Conservation (phyloP, 495 filamentous ascomycete genomes). For the Patellaria atrata region DNA sequence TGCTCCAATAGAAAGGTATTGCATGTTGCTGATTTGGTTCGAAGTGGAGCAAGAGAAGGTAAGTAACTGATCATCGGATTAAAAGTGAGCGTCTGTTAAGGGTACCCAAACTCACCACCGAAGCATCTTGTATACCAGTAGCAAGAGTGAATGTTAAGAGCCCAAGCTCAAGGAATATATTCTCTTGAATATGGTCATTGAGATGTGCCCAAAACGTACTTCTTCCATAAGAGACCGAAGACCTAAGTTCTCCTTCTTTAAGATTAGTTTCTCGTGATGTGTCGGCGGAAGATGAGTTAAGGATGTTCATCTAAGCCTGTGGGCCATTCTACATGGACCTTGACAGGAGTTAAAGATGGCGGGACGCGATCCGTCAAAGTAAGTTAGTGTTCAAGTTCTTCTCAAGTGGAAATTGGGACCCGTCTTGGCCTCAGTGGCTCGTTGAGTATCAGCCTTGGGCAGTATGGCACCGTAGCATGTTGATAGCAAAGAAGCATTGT, state of each 20-base stretch:
- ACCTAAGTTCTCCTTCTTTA: slow-evolving; percentile 2
- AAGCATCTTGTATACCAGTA: slow-evolving; percentile 4
- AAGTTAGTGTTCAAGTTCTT: too few species aligned
- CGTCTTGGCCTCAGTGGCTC: too few species aligned
- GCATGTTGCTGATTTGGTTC: slow-evolving; percentile 2
- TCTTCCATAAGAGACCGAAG: background rate
- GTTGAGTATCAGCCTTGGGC: too few species aligned
- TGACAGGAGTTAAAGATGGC: too few species aligned
- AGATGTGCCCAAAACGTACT: slow-evolving; percentile 1
- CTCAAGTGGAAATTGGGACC: too few species aligned
- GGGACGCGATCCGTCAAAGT: too few species aligned
- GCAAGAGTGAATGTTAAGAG: slow-evolving; percentile 1
- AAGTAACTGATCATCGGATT: background rate
- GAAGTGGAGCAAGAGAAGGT: slow-evolving; percentile 4
- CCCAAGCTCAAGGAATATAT: slow-evolving; percentile 3
- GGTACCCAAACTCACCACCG: slow-evolving; percentile 1
- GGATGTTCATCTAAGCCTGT: slow-evolving; percentile 4
- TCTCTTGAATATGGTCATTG: slow-evolving; percentile 1
- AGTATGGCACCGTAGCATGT: too few species aligned
- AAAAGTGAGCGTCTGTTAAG: background rate
- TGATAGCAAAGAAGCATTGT: too few species aligned
- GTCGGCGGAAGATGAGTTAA: slow-evolving; percentile 1
- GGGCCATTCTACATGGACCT: too few species aligned
- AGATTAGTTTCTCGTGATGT: background rate
- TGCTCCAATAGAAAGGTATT: slow-evolving; percentile 3